Evolutionary conservation across 2,329 filamentous ascomycete species (phyloP), one percentile per base, ranked within the genome.

Genomic region (Aspergillus ochraceoroseus): DNA sequence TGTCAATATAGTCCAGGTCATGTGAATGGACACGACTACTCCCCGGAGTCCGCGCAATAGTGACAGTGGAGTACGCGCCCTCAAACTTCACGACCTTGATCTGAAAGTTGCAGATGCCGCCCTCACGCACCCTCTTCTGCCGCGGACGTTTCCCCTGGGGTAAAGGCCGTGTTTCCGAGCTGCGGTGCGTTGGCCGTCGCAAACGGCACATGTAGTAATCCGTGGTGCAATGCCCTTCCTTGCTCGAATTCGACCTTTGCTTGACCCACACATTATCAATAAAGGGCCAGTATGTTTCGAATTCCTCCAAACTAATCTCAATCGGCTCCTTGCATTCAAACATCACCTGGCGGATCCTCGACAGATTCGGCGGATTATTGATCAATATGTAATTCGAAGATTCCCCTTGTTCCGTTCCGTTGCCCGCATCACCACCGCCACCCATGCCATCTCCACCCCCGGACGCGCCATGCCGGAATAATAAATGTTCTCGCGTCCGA

Each of bases 201-300:
- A 72, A 48, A 32, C 70, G 63, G 48, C 70, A 72, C 57, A 67
- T 68, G 42, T 71, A 72, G 47, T 70, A 71, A 32, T 72, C 70
- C 2, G 68, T 68, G 3, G 58, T 66, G 37, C 60, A 63, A 30
- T 63, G 62, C 2, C 66, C 66, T 44, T 63, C 64, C 47, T 65
- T 65, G 48, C 62, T 67, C 5, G 64, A 54, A 43, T 66, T 64
- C 11, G 59, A 62, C 43, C 68, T 62, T 46, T 70, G 66, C 38
- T 70, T 70, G 7, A 71, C 67, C 69, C 69, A 72, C n/a, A 71
- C 65, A 47, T 72, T 72, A 48, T 72, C 70, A 34, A 72, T 66
- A 36, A 69, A 72, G 5, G 69, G 69, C 63, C 68, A 71, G 47
- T 70, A 71, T 11, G 58, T 64, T 42, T 70, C 66, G 43, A 70